Conservation (phyloP, 1,284 basidiomycete species). For the Apiotrichum domesticum region DNA sequence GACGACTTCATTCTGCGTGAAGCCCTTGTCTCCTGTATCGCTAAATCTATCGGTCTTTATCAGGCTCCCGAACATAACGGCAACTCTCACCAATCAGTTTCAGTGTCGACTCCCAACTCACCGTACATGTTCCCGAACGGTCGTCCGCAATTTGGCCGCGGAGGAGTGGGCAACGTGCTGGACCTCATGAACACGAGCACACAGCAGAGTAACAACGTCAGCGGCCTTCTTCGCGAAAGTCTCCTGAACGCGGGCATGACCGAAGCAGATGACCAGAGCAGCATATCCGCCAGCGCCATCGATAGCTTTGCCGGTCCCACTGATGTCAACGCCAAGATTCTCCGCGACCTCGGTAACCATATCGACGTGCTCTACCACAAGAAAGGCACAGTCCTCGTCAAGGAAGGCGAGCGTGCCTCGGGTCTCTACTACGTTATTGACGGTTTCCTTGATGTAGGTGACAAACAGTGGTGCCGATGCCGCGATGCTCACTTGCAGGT, state of each 20-base stretch:
- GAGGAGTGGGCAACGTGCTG: conserved; percentile 72
- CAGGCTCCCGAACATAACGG: conserved; percentile 57
- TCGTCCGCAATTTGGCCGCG: conserved; percentile 44
- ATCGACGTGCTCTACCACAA: conserved; percentile 93
- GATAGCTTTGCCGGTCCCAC: conserved; percentile 40
- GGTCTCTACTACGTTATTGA: conserved; percentile 98
- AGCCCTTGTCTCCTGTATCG: conserved; percentile 94
- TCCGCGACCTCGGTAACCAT: conserved; percentile 79
- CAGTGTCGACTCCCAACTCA: conserved; percentile 39
- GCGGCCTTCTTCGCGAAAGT: conserved; percentile 45
- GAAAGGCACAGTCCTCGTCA: conserved; percentile 77
- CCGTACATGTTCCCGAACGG: conserved; percentile 42
- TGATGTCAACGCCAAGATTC: conserved; percentile 24
- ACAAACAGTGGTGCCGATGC: no score
- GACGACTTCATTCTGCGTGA: conserved; percentile 68
- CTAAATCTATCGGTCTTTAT: conserved; percentile 91
- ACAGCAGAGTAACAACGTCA: conserved; percentile 55
- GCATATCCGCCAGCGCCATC: conserved; percentile 53
- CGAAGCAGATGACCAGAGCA: conserved; percentile 58
- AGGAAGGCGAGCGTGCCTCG: conserved; percentile 69
- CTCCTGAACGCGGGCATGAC: conserved; percentile 73
- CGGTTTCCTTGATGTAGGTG: conserved; percentile 80
- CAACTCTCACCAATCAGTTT: conserved; percentile 10
- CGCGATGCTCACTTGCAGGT: conserved; percentile 4
- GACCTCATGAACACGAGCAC: conserved; percentile 53